A percentile compares a stretch with the other conserved stretches of the same genome.
phyloP scores from a whole-genome alignment of 164 flowering plant species.

The Saururus chinensis region DNA sequence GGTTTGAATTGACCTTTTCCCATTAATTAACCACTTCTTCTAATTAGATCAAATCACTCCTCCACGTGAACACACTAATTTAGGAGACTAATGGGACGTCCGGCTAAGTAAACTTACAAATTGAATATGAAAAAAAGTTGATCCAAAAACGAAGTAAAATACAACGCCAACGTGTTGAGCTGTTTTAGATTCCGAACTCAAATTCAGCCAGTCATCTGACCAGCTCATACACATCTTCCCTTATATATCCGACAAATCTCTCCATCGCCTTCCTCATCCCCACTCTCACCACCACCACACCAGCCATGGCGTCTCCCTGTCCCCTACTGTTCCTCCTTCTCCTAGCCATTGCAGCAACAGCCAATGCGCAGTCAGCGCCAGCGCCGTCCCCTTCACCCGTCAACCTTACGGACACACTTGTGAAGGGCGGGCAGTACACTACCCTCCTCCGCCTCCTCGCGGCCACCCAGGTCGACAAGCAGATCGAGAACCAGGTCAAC shows the following conservation, averaged over 20 bases:
- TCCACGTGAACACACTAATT: no score
- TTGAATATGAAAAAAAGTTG: no score
- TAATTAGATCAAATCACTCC: no score
- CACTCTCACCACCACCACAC: no score
- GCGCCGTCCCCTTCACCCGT: slow-evolving; percentile 15
- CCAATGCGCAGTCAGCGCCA: slow-evolving; percentile 29
- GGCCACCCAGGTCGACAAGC: slow-evolving; percentile 34
- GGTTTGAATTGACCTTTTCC: no score
- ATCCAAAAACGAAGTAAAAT: no score
- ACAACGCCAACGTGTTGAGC: no score
- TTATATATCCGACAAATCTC: neutral
- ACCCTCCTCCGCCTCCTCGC: slow-evolving; percentile 45
- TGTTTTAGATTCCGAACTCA: no score
- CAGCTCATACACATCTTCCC: neutral
- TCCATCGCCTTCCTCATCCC: neutral
- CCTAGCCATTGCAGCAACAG: slow-evolving; percentile 19
- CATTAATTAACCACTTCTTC: no score
- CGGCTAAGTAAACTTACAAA: no score
- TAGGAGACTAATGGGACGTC: no score
- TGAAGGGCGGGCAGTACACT: slow-evolving; percentile 45
- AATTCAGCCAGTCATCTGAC: neutral
- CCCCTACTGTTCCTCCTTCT: slow-evolving; percentile 16
- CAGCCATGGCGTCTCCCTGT: slow-evolving; percentile 8
- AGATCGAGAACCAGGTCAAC: slow-evolving; percentile 59
- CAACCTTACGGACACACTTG: slow-evolving; percentile 66